A percentile compares a stretch with the other conserved stretches of the same genome.
phyloP scores from a whole-genome alignment of 768 basidiomycete species.

The Tricholoma flavovirens region DNA sequence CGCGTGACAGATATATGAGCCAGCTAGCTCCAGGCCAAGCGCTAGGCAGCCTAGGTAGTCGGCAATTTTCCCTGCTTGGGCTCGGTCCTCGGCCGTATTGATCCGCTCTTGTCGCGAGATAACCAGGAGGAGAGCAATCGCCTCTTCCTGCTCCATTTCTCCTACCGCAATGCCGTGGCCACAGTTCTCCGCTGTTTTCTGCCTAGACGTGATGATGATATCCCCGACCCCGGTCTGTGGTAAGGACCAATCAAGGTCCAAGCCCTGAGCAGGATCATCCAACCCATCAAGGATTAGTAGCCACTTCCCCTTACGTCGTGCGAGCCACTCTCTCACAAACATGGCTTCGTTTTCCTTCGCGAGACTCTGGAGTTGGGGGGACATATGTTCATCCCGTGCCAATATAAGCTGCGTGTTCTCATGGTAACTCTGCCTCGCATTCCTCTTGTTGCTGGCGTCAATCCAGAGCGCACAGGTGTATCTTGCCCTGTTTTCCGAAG shows the following conservation, averaged over 20 bases:
- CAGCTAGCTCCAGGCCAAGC: not conserved
- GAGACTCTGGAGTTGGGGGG: not conserved
- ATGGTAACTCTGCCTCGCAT: not conserved
- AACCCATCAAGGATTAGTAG: not conserved
- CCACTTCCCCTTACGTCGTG: not conserved
- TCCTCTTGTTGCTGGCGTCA: not conserved
- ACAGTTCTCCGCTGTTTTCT: not conserved
- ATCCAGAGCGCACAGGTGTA: not conserved
- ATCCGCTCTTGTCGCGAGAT: not conserved
- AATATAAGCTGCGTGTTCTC: not conserved
- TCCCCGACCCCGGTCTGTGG: not conserved
- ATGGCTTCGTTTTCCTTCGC: not conserved
- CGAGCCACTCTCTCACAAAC: not conserved
- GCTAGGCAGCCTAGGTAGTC: not conserved
- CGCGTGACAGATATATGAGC: not conserved
- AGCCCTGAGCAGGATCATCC: not conserved
- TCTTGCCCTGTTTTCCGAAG: not conserved
- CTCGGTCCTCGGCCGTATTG: not conserved
- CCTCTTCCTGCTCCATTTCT: not conserved
- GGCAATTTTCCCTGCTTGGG: not conserved
- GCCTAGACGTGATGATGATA: not conserved
- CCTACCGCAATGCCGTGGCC: not conserved
- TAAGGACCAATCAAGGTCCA: not conserved
- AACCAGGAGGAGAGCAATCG: not conserved
- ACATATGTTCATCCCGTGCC: not conserved